phyloP scores from a whole-genome alignment of 768 basidiomycete species.

The Cantharellus cinnabarinus region DNA sequence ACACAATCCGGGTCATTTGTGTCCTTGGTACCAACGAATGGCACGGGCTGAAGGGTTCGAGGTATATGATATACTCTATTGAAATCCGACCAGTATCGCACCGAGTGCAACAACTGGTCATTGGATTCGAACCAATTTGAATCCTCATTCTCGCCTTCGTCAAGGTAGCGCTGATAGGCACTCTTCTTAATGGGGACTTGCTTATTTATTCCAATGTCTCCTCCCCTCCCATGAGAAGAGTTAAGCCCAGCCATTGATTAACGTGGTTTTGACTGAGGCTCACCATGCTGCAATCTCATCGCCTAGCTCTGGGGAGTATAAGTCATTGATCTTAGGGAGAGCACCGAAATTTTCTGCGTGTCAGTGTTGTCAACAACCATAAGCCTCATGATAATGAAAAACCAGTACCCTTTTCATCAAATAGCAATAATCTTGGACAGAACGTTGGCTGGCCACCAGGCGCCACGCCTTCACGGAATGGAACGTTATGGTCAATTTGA shows the following conservation, averaged over 20 bases:
- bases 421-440: constrained; percentile 6
- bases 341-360: constrained; percentile 7
- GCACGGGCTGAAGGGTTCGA: constrained; percentile 7
- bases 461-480: constrained; percentile 6
- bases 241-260: not conserved
- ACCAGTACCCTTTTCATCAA: not conserved
- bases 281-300: not conserved
- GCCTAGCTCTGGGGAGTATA: not conserved
- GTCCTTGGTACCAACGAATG: not conserved
- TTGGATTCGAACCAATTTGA: not conserved
- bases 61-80: constrained; percentile 6
- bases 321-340: constrained; percentile 2
- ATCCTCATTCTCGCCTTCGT: not conserved
- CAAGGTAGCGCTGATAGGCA: constrained; percentile 5
- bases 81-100: constrained; percentile 9
- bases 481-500: constrained; percentile 4
- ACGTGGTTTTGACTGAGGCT: not conserved
- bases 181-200: constrained; percentile 3
- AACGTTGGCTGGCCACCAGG: constrained; percentile 4
- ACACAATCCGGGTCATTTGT: too few relatives aligned
- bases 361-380: too few relatives aligned
- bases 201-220: not conserved
- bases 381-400: too few relatives aligned
- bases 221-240: not conserved
- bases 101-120: not conserved